Evolutionary conservation across 306 rosid genomes (phyloP), one percentile per base, ranked within the genome.

Genomic region (Ziziphus jujuba): DNA sequence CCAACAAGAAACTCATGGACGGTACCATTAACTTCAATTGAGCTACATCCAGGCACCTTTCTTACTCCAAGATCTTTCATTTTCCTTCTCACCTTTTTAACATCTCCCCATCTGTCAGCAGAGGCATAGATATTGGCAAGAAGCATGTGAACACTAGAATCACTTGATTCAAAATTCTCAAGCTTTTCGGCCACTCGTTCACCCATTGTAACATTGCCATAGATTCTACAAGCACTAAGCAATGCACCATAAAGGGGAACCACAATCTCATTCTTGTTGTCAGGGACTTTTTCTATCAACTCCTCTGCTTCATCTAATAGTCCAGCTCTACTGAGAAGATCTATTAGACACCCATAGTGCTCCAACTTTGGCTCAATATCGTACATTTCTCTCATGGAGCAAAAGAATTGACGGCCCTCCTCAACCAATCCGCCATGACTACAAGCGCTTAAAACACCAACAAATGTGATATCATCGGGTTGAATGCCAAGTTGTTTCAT

Each of bases 81-180:
- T 68, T 73, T 80, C 50, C 70, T 82, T 77, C 88, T 90, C 77
- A 82, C 85, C 65, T 82, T 79, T 61, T 74, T 90, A 62, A 72
- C 88, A 59, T 90, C 95, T 77, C 87, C 88, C 97, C 91, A 87
- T 71, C 90, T 79, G 35, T 83, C 76, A 31, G 83, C 90, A 64
- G 78, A 80, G 69, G 95, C 88, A 60, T 90, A 85, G 66, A 85
- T 87, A 70, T 79, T 86, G 54, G 92, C 84, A 59, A 82, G 81
- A 78, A 88, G 97, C 23, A 85, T 77, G 66, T 84, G 90, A 66
- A 56, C 59, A 68, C 86, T 82, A 36, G 92, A 84, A 81, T 86
- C 86, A 22, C 36, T 67, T 19, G 82, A 80, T 79, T 78, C 83
- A 63, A 84, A 71, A 36, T 72, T 75, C 38, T 20, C 89, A 10